Base-by-base conservation (phyloP, 2,329 filamentous ascomycete genomes). In the Aaosphaeria pasadenensis region DNA sequence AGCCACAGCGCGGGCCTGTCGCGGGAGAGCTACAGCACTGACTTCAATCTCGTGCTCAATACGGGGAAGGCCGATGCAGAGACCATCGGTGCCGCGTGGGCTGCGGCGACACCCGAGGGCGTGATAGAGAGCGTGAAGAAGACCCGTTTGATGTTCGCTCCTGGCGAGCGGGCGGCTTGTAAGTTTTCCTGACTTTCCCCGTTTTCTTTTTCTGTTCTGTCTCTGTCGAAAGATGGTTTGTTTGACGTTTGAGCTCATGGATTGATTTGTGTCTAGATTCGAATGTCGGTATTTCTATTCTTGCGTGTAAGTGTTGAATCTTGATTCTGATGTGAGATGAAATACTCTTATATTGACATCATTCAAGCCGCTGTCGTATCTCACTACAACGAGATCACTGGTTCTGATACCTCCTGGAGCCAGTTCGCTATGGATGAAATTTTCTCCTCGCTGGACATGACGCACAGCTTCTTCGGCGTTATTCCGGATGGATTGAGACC, bases 1-100 rank as follows among this genome's bases (percentile, higher is more conserved):
- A 64, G 57, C n/a, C 63, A 67, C 13, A 67, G 50, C 6, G 57
- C 59, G 5, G 64, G 64, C 1, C 42, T 66, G 6, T 51, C 62
- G 6, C 39, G 64, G 9, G 64, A 67, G 30, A 60, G 60, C n/a
- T 67, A 62, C 39, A 58, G 55, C 9, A 66, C 64, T 1, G 49
- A 50, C 5, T 67, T 66, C 48, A 61, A 67, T 35, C 57, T 64
- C 53, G 47, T 67, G 1, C 31, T 56, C 0, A 56, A 47, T 4
- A 52, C 48, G 1, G 57, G 60, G 1, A 65, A 60, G 42, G 64
- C 59, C 2, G 55, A 63, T 44, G 41, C 57, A 1, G 33, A 36
- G 33, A 36, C 33, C 9, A 36, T 36, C 13, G 33, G 33, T 2
- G 33, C 33, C 2, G 33, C 33, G 13, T 36, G 33, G 33, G 33